Percentiles rank a stretch among this genome's conserved stretches.
Evolutionary conservation across 768 basidiomycete species (phyloP).

Genomic region (Dentipellis sp.): DNA sequence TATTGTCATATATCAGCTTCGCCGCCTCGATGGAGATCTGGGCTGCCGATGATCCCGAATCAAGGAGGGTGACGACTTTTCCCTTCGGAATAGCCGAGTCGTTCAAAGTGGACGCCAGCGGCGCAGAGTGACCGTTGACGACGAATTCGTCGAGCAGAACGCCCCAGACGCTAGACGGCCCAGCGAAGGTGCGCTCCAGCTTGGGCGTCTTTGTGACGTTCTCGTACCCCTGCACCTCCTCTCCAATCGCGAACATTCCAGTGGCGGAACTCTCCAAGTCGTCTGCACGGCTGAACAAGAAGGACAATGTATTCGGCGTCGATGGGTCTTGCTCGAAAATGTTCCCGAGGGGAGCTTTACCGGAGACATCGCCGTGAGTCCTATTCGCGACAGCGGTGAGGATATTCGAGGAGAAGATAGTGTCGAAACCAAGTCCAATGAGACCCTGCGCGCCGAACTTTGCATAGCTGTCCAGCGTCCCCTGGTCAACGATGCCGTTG

Average conservation of each 20-base stretch:
- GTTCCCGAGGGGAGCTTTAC: background rate
- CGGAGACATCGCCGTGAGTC: background rate
- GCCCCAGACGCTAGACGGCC: background rate
- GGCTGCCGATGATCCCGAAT: background rate
- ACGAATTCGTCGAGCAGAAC: background rate
- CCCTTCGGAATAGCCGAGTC: background rate
- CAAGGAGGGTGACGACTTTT: background rate
- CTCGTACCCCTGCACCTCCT: background rate
- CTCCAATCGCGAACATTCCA: background rate
- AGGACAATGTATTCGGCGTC: background rate
- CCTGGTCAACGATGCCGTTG: background rate
- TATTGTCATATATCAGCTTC: background rate
- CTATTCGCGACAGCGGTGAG: background rate
- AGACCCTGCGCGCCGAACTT: background rate
- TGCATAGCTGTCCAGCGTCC: background rate
- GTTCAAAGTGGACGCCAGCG: background rate
- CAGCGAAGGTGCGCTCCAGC: background rate
- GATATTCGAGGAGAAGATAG: background rate
- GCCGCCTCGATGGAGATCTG: background rate
- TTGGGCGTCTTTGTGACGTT: background rate
- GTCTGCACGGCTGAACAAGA: background rate
- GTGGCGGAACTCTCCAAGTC: background rate
- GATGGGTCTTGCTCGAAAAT: background rate
- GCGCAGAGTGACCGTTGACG: background rate
- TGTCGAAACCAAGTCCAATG: background rate